Conservation (phyloP, 805 yeast genomes). For the Metschnikowia reukaufii region DNA sequence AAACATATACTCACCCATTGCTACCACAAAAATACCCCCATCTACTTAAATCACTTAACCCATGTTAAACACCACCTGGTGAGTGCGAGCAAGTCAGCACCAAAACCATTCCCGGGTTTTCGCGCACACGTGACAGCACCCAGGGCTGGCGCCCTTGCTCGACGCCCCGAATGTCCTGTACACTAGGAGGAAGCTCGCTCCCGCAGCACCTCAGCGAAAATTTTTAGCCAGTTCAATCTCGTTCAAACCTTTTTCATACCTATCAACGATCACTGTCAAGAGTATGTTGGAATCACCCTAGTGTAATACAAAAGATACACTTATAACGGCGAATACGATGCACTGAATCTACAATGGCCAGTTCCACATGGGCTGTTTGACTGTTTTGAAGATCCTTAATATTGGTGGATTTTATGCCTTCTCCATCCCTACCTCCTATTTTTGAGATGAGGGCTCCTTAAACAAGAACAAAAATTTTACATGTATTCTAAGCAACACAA, state of each 20-base stretch:
- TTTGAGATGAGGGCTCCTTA: too few species aligned
- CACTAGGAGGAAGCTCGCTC: slow-evolving; percentile 6
- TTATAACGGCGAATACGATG: background rate
- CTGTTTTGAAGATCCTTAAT: too few species aligned
- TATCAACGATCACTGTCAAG: slow-evolving; percentile 22
- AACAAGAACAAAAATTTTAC: too few species aligned
- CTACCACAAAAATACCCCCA: too few species aligned
- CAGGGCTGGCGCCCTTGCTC: slow-evolving; percentile 21
- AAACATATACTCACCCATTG: too few species aligned
- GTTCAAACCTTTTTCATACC: slow-evolving; percentile 15
- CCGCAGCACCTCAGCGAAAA: slow-evolving; percentile 23
- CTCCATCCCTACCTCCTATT: too few species aligned
- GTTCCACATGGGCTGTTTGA: background rate
- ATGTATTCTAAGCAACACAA: too few species aligned
- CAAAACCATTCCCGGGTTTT: too few species aligned
- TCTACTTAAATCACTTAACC: too few species aligned
- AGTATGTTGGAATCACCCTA: slow-evolving; percentile 18
- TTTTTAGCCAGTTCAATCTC: slow-evolving; percentile 17
- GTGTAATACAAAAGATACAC: background rate
- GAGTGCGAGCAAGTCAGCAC: too few species aligned
- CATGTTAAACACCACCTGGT: too few species aligned
- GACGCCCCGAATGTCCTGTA: slow-evolving; percentile 1
- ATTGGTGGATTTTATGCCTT: too few species aligned
- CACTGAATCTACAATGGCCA: background rate
- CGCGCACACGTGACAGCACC: slow-evolving; percentile 14